Evolutionary conservation across 495 filamentous ascomycete genomes (phyloP).

Genomic region (Tuber aestivum): DNA sequence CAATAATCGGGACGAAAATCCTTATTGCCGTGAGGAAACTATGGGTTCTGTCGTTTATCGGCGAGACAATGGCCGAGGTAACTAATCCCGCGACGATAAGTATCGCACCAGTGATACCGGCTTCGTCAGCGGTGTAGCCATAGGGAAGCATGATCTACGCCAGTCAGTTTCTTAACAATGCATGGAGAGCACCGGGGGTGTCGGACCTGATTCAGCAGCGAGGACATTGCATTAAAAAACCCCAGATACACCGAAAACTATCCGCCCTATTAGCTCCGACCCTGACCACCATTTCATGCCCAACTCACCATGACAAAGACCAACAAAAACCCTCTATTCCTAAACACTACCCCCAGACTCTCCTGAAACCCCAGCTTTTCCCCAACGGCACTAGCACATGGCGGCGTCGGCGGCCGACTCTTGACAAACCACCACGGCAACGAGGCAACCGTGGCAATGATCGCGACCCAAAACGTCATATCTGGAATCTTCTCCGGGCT

Average conservation of each 20-base stretch:
- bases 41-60: conserved; percentile 79
- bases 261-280: conserved; percentile 1
- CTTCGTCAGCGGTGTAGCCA: conserved; percentile 69
- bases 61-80: conserved; percentile 64
- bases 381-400: conserved; percentile 50
- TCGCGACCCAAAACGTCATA: conserved; percentile 79
- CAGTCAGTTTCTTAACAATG: neutral
- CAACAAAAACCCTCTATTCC: conserved; percentile 36
- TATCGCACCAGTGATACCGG: conserved; percentile 81
- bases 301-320: conserved; percentile 38
- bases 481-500: conserved; percentile 55
- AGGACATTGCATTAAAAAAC: conserved; percentile 87
- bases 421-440: conserved; percentile 86
- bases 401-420: conserved; percentile 66
- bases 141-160: conserved; percentile 67
- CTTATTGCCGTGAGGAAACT: conserved; percentile 70
- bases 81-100: conserved; percentile 88
- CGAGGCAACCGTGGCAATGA: conserved; percentile 70
- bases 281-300: neutral
- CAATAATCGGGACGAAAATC: conserved; percentile 68
- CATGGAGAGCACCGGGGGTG: neutral
- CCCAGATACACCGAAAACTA: conserved; percentile 77
- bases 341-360: conserved; percentile 21
- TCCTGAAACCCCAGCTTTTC: conserved; percentile 23
- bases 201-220: conserved; percentile 67